These are phyloP conservation scores for Ustulina deusta DNA, from an alignment of 2,329 filamentous ascomycete species.

Conservation along the genomic window DNA sequence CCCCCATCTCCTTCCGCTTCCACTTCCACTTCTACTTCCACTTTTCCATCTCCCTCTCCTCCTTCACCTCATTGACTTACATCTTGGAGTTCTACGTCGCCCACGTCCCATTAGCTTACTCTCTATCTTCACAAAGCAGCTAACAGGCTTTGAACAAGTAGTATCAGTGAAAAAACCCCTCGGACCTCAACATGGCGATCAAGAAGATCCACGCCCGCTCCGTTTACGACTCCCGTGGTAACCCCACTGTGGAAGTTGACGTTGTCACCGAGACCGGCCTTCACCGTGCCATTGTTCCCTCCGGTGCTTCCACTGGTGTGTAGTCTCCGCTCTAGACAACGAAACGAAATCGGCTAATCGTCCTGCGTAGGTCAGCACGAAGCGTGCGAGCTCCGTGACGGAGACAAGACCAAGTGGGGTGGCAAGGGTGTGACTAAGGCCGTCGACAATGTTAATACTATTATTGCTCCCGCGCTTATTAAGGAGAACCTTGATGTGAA, in stretches of 20 bases:
- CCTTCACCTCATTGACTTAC: not conserved
- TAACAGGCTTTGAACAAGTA: constrained; percentile 28
- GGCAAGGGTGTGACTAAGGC: constrained; percentile 91
- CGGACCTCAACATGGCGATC: constrained; percentile 79
- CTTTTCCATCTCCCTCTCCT: not conserved
- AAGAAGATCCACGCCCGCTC: constrained; percentile 91
- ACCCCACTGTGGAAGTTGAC: constrained; percentile 99
- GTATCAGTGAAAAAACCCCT: constrained; percentile 7
- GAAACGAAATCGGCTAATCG: constrained; percentile 41
- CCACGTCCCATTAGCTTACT: not conserved
- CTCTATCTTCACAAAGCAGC: constrained; percentile 14
- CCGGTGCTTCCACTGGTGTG: constrained; percentile 92
- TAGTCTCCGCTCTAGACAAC: constrained; percentile 46
- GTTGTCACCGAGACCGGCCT: constrained; percentile 96
- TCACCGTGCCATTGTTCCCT: constrained; percentile 97
- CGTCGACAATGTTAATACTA: constrained; percentile 85
- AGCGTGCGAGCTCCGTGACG: constrained; percentile 90
- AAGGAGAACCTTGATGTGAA: constrained; percentile 86
- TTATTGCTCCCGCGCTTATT: constrained; percentile 84
- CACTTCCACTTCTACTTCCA: not conserved
- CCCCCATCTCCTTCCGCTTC: not conserved
- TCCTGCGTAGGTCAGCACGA: constrained; percentile 79
- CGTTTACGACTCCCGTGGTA: constrained; percentile 98
- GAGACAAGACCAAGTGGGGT: constrained; percentile 86
- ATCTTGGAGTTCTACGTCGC: constrained; percentile 1